Evolutionary conservation across 441 rosid species (phyloP).

Genomic region (Bocquillonia castaneifolia): DNA sequence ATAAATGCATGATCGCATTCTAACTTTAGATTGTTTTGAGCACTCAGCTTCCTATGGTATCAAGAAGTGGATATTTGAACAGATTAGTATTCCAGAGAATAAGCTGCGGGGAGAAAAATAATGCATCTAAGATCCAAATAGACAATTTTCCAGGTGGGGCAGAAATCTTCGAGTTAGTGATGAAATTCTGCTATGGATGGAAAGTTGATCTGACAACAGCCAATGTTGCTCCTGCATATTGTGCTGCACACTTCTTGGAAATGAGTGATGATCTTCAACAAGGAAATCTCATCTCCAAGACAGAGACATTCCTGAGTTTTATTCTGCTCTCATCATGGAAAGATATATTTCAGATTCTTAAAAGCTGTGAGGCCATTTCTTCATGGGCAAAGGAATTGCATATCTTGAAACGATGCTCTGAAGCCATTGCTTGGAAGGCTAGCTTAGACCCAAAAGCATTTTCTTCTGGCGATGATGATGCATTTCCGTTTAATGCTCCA

Average conservation of each 20-base stretch:
- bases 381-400: conserved; percentile 40
- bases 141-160: conserved; percentile 48
- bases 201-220: conserved; percentile 44
- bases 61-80: conserved; percentile 49
- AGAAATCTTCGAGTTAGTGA: conserved; percentile 36
- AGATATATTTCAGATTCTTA: conserved; percentile 40
- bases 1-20: background rate
- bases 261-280: conserved; percentile 45
- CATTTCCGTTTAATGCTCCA: conserved; percentile 3
- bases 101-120: conserved; percentile 19
- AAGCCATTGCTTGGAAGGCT: conserved; percentile 53
- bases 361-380: conserved; percentile 41
- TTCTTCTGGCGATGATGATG: conserved; percentile 6
- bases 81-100: conserved; percentile 38
- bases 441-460: conserved; percentile 29
- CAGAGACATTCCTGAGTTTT: conserved; percentile 39
- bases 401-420: conserved; percentile 42
- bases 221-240: conserved; percentile 39
- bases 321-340: conserved; percentile 46
- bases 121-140: conserved; percentile 22
- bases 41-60: conserved; percentile 50
- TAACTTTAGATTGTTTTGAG: background rate
- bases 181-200: conserved; percentile 53
- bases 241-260: conserved; percentile 53
- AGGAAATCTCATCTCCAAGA: conserved; percentile 42